Base-by-base conservation (phyloP, 495 filamentous ascomycete genomes). In the Lophiostoma macrostomum region DNA sequence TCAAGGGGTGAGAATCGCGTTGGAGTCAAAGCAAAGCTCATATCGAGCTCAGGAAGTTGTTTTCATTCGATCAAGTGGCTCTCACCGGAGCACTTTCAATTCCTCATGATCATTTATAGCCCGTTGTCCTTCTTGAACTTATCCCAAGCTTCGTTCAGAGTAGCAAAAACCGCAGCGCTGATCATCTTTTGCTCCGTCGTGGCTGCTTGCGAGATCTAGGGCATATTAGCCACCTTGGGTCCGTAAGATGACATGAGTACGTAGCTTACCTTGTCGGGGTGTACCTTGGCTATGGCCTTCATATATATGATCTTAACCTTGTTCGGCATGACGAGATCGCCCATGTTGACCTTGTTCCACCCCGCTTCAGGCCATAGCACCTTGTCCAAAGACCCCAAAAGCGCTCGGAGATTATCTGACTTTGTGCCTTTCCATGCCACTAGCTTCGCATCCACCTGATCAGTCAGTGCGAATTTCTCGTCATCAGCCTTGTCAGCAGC, bases 291-390 rank as follows among this genome's bases (percentile, higher is more conserved):
- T 82, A 98, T 96, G 4, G 89, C 93, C 80, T 95, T 96, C 93
- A 98, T 97, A 64, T 98, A 98, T 49, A 87, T 78, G 47, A 97
- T 81, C 81, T 98, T 98, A 41, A 96, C 93, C 77, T 88, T 95
- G 39, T 83, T 84, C 34, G 90, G 83, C 74, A 95, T 73, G 30
- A 98, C 82, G 59, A 98, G 66, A 68, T 98, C 91, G 41, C 87
- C 82, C 83, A 98, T 84, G 22, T 87, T 88, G 14, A 97, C 83
- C 76, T 95, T 96, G 76, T 93, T 95, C 94, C 93, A 98, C 25
- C 89, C 90, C 46, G 87, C 83, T 28, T 85, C 85, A 46, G 87
- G 81, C 93, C 93, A 98, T 32, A 98, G 75, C 35, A 98, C 89
- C 19, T 74, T 80, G 63, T 97, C 93, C 53, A 98, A 65, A 60